Base-by-base conservation (phyloP, 345 rosid genomes). In the Crucihimalaya himalaica region DNA sequence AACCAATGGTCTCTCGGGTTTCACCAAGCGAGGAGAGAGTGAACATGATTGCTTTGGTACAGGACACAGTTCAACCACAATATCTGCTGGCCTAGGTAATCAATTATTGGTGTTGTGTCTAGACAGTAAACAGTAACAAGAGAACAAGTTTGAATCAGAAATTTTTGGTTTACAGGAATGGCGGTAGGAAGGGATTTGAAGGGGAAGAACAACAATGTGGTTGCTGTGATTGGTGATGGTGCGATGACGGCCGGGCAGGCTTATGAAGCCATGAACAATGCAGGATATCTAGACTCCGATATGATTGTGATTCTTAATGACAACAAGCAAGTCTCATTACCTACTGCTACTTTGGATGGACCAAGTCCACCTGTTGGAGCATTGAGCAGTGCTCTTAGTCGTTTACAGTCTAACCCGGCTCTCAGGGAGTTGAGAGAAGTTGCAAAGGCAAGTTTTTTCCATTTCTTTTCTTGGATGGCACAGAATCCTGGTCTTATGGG, bases 201-300 rank as follows among this genome's bases (percentile, higher is more conserved):
- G 60, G 97, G 93, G 71, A 82, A 82, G 65, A 81, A 67, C 50
- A 91, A 91, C 83, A 78, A 86, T 32, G 96, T 94, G 50, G 79
- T 91, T 45, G 88, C 96, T 42, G 89, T 94, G 57, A 94, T 94
- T 19, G 97, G 99, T 21, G 99, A 95, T 66, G 99, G 97, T 59
- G 99, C 99, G 21, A 95, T 95, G 99, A 95, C 99, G 2, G 99
- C 99, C 20, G 99, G 99, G n/a, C 97, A 95, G 64, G 99, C 99
- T 77, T 95, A 88, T 65, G 99, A 95, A 83, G 97, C 99, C 18
- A 91, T 95, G 99, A 95, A 95, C 86, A 95, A 91, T 56, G 96
- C 99, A 0, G 99, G 99, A 16, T 95, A 95, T 81, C 78, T 95
- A 28, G 99, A 95, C 74, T 88, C 99, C 0, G 97, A 95, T 73